These are phyloP conservation scores for Chrysoporthe cubensis DNA, from an alignment of 2,329 filamentous ascomycete species.

Conservation along the genomic window DNA sequence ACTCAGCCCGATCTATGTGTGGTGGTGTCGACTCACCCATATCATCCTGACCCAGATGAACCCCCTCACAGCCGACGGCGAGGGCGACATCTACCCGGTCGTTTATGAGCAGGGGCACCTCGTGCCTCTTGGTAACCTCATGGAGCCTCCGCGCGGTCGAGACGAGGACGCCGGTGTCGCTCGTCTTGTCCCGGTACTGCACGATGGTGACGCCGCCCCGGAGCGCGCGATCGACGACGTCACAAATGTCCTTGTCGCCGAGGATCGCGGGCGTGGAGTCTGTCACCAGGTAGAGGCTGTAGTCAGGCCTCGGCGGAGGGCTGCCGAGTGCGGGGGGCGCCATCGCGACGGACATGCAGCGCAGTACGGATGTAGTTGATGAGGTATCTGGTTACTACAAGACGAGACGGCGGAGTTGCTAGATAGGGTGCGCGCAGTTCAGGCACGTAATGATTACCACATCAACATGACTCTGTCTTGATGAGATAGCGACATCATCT, in stretches of 20 bases:
- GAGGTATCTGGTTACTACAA: background rate
- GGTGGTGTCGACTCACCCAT: constrained; percentile 59
- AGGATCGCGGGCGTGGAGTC: constrained; percentile 89
- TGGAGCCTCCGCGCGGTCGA: constrained; percentile 74
- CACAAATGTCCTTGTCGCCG: constrained; percentile 68
- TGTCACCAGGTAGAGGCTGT: constrained; percentile 87
- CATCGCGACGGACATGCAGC: background rate
- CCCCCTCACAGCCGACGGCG: constrained; percentile 84
- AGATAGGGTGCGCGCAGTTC: background rate
- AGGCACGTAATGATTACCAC: constrained; percentile 15
- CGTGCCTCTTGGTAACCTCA: constrained; percentile 65
- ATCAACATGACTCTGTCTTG: constrained; percentile 8
- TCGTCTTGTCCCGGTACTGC: constrained; percentile 88
- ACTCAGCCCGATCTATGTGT: too few species aligned
- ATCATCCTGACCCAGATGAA: constrained; percentile 95
- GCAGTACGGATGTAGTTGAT: background rate
- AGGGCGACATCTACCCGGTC: constrained; percentile 89
- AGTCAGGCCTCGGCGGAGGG: constrained; percentile 56
- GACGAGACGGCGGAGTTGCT: background rate
- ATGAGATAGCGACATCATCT: background rate
- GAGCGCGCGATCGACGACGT: constrained; percentile 76
- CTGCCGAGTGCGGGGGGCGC: background rate
- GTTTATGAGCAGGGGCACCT: constrained; percentile 86
- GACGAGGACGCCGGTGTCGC: constrained; percentile 73
- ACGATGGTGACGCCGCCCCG: constrained; percentile 83